These are phyloP conservation scores for Kwoniella sp. DNA, from an alignment of 768 basidiomycete genomes.

Conservation along the genomic window DNA sequence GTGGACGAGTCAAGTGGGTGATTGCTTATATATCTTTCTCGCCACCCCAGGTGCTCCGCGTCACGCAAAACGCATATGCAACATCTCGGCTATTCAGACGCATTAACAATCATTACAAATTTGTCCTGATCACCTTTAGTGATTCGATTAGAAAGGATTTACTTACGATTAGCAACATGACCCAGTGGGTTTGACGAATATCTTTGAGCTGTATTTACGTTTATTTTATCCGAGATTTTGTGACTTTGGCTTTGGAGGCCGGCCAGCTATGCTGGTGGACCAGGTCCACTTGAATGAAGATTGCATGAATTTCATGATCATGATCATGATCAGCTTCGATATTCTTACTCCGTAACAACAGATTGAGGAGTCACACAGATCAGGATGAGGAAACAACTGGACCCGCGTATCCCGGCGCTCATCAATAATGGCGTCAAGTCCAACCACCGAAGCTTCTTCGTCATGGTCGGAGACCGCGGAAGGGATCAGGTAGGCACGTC, in stretches of 20 bases:
- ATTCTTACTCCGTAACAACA: background rate
- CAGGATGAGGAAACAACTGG: slow-evolving; percentile 63
- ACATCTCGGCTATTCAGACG: background rate
- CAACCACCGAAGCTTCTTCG: slow-evolving; percentile 92
- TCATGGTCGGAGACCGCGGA: slow-evolving; percentile 91
- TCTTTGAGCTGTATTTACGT: slow-evolving; percentile 5
- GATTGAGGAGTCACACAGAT: background rate
- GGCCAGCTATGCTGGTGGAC: background rate
- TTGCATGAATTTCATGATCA: background rate
- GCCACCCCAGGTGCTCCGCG: background rate
- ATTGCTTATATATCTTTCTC: slow-evolving; percentile 2
- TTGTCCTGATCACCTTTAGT: no score
- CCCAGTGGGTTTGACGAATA: background rate
- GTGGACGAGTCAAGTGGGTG: slow-evolving; percentile 6
- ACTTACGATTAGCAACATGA: no score
- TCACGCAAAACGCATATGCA: background rate
- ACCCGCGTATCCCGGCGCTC: slow-evolving; percentile 86
- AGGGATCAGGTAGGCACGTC: slow-evolving; percentile 76
- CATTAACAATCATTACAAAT: background rate
- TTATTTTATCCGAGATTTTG: slow-evolving; percentile 32
- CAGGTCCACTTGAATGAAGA: background rate
- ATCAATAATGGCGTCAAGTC: slow-evolving; percentile 91
- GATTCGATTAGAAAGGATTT: no score
- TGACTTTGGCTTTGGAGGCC: no score
- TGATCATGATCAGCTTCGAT: background rate